Base-by-base conservation (phyloP, 2,329 filamentous ascomycete genomes). In the Chaetomium globosum region DNA sequence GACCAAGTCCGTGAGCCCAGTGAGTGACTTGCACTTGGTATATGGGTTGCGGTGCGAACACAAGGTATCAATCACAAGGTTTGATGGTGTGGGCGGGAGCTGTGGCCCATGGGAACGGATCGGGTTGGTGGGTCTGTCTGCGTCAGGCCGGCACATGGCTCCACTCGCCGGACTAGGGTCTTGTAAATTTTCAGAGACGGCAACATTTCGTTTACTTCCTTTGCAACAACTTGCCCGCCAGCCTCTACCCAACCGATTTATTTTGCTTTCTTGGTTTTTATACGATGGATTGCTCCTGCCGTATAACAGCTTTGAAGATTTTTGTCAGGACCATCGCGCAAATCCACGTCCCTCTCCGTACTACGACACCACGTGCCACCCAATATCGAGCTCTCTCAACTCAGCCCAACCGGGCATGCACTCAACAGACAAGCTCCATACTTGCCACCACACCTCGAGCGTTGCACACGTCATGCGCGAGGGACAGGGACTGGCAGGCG, bases 261-360 rank as follows among this genome's bases (percentile, higher is more conserved):
- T 16, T 21, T 16, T 30, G 31, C n/a, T 56, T n/a, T 39, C 31
- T 19, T 21, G 7, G n/a, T 9, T n/a, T 56, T n/a, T 16, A 52
- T 43, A 61, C 12, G 10, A 85, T 85, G 82, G 77, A 72, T 67
- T 85, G 82, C 71, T 74, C 78, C 26, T 85, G 83, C 67, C 79
- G 81, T 65, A 77, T 75, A 7, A 75, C 77, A 33, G 77, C 82
- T 9, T 73, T 83, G 70, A 75, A 77, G 61, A 76, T 80, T n/a
- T 85, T 85, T 65, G 73, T 84, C 13, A 79, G 78, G 66, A 81
- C 77, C 33, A 74, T 85, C 31, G 74, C 74, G 2, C 77, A 81
- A 68, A 72, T 80, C 31, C 78, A 81, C 63, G 70, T 71, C 51
- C 71, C 74, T 23, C 36, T 59, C 3, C 63, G 63, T 21, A 36